A percentile compares a stretch with the other conserved stretches of the same genome.
These are phyloP conservation scores for bread wheat (Triticum aestivum) DNA, from an alignment of 176 grass and related monocot genomes.

Conservation along the genomic window DNA sequence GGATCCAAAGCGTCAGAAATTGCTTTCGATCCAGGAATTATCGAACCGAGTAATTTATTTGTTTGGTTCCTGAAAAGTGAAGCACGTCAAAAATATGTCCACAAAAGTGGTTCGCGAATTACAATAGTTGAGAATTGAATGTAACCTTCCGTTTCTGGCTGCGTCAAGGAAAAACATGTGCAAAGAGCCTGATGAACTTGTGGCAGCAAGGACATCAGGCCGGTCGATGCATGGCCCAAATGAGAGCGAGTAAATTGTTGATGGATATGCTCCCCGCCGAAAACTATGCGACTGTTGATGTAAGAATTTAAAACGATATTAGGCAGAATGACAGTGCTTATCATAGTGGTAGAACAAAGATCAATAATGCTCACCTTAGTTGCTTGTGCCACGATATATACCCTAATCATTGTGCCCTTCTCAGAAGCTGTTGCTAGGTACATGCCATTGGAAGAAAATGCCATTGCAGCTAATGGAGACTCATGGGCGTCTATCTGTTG, in stretches of 20 bases:
- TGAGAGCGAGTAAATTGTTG: slow-evolving; percentile 83
- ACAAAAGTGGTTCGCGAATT: neutral
- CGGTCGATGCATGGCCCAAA: slow-evolving; percentile 68
- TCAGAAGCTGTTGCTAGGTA: slow-evolving; percentile 95
- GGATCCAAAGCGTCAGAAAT: slow-evolving; percentile 81
- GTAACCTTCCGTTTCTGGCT: slow-evolving; percentile 73
- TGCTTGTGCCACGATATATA: slow-evolving; percentile 79
- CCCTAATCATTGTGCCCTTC: slow-evolving; percentile 91
- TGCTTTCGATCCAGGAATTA: slow-evolving; percentile 68
- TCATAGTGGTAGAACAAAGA: neutral
- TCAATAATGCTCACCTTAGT: slow-evolving; percentile 56
- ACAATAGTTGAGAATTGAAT: neutral
- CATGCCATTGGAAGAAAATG: slow-evolving; percentile 74
- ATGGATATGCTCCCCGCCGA: slow-evolving; percentile 88
- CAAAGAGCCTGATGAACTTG: slow-evolving; percentile 95
- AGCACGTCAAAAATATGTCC: slow-evolving; percentile 9
- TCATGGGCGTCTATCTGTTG: slow-evolving; percentile 92
- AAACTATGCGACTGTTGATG: slow-evolving; percentile 78
- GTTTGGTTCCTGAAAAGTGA: slow-evolving; percentile 57
- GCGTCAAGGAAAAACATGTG: slow-evolving; percentile 85
- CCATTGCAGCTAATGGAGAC: slow-evolving; percentile 77
- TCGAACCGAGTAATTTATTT: slow-evolving; percentile 64
- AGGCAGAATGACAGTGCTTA: neutral
- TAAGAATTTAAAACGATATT: slow-evolving; percentile 21
- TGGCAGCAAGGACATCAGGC: slow-evolving; percentile 78